Evolutionary conservation across 305 asterid species (phyloP).

Genomic region (Plantago coronopus): DNA sequence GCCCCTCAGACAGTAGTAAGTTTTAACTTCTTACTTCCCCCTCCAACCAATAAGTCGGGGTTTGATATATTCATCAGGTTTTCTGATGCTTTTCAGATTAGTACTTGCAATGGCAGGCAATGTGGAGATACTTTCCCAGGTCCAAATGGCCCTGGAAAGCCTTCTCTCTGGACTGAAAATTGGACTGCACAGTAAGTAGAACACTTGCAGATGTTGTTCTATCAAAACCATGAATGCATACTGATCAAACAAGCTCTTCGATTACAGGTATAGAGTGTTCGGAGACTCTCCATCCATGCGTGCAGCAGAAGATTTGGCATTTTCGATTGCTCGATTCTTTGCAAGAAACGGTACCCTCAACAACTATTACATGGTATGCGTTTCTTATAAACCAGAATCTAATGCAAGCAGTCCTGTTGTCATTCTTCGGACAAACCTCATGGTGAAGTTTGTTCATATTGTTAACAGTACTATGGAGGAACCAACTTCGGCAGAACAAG

Average conservation of each 20-base stretch:
- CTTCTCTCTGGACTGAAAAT: constrained; percentile 70
- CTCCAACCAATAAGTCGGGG: too few species aligned
- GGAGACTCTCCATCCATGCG: constrained; percentile 83
- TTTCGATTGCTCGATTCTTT: constrained; percentile 69
- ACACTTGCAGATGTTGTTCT: neutral
- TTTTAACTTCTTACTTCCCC: neutral
- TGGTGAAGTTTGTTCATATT: neutral
- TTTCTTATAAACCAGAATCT: too few species aligned
- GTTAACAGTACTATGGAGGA: constrained; percentile 70
- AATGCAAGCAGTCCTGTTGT: neutral
- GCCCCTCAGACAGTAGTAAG: constrained; percentile 62
- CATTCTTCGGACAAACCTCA: neutral
- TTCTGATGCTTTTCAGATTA: constrained; percentile 32
- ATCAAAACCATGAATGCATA: neutral
- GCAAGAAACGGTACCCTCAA: constrained; percentile 68
- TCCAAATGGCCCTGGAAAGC: constrained; percentile 65
- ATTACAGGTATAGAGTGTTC: constrained; percentile 52
- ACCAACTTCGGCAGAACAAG: constrained; percentile 76
- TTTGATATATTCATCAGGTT: too few species aligned
- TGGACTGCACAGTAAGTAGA: constrained; percentile 67
- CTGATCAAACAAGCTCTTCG: neutral
- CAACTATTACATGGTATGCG: constrained; percentile 77
- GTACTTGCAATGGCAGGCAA: constrained; percentile 68
- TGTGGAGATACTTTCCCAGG: constrained; percentile 67
- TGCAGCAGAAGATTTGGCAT: constrained; percentile 82